Evolutionary conservation across 2,329 filamentous ascomycete species (phyloP).

Genomic region (Helminthosporium solani): DNA sequence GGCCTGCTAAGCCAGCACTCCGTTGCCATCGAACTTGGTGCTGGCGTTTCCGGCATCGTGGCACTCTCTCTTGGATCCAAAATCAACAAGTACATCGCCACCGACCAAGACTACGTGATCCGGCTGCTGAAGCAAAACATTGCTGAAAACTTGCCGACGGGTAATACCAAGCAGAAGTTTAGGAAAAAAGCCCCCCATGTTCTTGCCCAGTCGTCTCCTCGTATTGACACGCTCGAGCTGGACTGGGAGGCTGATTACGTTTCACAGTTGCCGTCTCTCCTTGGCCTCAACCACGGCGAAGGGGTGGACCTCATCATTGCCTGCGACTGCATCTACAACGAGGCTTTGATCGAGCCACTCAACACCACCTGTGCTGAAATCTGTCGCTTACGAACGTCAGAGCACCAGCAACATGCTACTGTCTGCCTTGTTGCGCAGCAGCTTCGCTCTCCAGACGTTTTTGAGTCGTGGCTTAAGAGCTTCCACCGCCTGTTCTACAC

Average conservation of each 20-base stretch:
- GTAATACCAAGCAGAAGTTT: conserved; percentile 9
- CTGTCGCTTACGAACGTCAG: conserved; percentile 60
- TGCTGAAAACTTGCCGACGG: conserved; percentile 54
- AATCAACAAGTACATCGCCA: conserved; percentile 70
- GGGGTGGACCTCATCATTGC: conserved; percentile 73
- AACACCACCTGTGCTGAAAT: conserved; percentile 78
- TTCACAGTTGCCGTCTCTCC: conserved; percentile 50
- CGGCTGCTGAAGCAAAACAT: conserved; percentile 77
- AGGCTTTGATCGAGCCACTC: conserved; percentile 76
- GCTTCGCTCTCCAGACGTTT: conserved; percentile 79
- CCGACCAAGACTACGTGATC: conserved; percentile 84
- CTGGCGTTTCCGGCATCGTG: conserved; percentile 80
- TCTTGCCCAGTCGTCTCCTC: conserved; percentile 15
- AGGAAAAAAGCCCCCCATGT: conserved; percentile 6
- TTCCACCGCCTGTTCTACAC: conserved; percentile 68
- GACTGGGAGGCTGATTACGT: conserved; percentile 76
- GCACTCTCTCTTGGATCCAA: conserved; percentile 66
- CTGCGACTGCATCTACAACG: conserved; percentile 96
- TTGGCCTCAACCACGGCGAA: conserved; percentile 31
- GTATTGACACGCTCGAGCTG: conserved; percentile 61
- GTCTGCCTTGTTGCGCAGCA: conserved; percentile 87
- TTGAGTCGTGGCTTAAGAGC: conserved; percentile 74
- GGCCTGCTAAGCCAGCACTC: conserved; percentile 57
- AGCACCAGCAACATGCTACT: conserved; percentile 50
- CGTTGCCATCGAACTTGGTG: conserved; percentile 68